Percentiles rank a stretch among this genome's conserved stretches.
phyloP scores from a whole-genome alignment of 2,329 filamentous ascomycete genomes.

The Aaosphaeria pasadenensis region DNA sequence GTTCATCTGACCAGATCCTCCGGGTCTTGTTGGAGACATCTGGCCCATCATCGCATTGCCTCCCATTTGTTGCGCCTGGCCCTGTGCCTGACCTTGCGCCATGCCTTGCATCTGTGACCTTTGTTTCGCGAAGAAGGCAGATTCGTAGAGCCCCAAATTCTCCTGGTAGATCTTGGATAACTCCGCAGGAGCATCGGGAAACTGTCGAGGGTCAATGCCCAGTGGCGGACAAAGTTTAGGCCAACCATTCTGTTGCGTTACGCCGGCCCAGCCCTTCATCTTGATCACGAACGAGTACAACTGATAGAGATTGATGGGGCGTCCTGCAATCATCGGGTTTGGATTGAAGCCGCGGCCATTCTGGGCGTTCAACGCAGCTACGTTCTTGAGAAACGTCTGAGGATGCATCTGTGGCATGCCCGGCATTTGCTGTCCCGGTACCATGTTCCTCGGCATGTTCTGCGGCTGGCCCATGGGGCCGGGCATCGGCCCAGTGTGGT shows the following conservation, averaged over 20 bases:
- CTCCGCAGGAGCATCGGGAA: conserved; percentile 64
- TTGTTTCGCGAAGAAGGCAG: conserved; percentile 59
- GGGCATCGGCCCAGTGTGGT: conserved; percentile 39
- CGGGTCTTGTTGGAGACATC: conserved; percentile 35
- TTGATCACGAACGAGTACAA: conserved; percentile 78
- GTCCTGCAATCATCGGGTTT: conserved; percentile 70
- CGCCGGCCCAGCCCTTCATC: conserved; percentile 71
- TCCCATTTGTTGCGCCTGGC: conserved; percentile 24
- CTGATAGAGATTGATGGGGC: conserved; percentile 69
- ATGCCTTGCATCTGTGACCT: conserved; percentile 39
- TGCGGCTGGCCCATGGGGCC: conserved; percentile 27
- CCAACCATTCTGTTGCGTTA: conserved; percentile 72
- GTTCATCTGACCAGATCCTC: conserved; percentile 23
- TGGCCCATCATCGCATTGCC: conserved; percentile 19
- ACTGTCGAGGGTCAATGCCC: conserved; percentile 41
- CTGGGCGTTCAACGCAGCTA: conserved; percentile 74
- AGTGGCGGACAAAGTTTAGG: conserved; percentile 60
- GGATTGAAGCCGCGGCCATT: conserved; percentile 71
- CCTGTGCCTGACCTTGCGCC: conserved; percentile 5
- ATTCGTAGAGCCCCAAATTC: conserved; percentile 75
- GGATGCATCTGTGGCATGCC: conserved; percentile 5
- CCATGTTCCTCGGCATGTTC: conserved; percentile 31
- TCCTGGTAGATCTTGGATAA: conserved; percentile 71
- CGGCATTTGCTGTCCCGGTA: conserved; percentile 19
- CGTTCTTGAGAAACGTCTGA: conserved; percentile 60